A percentile compares a stretch with the other conserved stretches of the same genome.
Evolutionary conservation across 257 asterid genomes (phyloP).

Genomic region (Capsicum chinense): DNA sequence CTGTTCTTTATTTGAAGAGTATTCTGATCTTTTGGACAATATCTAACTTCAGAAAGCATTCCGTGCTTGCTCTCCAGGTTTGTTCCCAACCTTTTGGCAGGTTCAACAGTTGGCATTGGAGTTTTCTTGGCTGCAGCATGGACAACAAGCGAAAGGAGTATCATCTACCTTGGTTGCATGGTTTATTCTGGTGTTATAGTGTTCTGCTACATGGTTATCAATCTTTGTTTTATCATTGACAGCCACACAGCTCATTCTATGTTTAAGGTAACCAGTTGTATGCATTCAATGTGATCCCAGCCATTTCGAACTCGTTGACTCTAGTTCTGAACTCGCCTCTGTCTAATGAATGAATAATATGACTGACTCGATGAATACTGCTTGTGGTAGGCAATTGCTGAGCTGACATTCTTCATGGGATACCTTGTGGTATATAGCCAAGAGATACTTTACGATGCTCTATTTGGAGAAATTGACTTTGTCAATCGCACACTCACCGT

Average conservation of each 20-base stretch:
- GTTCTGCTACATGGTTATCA: not conserved
- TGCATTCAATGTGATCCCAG: not conserved
- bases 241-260: not conserved
- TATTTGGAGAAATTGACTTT: not conserved
- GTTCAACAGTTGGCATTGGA: not conserved
- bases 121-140: not conserved
- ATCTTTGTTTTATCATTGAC: not conserved
- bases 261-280: not conserved
- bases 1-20: not conserved
- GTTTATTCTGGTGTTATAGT: not conserved
- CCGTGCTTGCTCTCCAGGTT: not conserved
- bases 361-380: too few relatives aligned
- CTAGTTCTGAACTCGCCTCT: too few relatives aligned
- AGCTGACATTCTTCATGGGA: not conserved
- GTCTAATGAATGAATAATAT: too few relatives aligned
- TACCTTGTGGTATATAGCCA: conserved; percentile 3
- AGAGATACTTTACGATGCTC: conserved; percentile 15
- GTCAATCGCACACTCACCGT: conserved; percentile 6
- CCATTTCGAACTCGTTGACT: not conserved
- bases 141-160: not conserved
- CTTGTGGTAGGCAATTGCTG: not conserved
- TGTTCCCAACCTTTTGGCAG: not conserved
- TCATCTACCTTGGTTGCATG: not conserved
- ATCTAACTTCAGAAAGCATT: not conserved
- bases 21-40: not conserved